Conservation (phyloP, 1,284 basidiomycete species). For the Heterobasidion irregulare region DNA sequence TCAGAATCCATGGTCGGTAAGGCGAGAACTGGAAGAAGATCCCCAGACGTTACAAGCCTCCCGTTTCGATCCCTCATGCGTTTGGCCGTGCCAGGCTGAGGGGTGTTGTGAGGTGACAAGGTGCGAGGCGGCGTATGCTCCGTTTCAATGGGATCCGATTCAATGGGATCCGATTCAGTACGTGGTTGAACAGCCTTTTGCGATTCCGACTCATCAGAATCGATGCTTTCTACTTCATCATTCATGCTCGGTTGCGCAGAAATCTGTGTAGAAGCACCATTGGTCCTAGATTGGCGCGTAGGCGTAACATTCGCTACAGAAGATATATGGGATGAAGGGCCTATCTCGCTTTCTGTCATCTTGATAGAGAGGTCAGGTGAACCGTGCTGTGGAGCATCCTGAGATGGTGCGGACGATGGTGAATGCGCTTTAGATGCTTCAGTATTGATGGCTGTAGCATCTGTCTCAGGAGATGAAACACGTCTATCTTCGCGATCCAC, state of each 20-base stretch:
- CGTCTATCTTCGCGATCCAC: neutral
- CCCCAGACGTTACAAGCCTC: constrained; percentile 13
- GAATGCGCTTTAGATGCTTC: constrained; percentile 1
- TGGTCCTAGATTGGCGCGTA: neutral
- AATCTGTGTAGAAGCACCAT: neutral
- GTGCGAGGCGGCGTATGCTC: constrained; percentile 6
- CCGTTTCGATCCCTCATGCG: constrained; percentile 30
- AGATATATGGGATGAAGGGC: too few species aligned
- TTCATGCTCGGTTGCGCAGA: constrained; percentile 5
- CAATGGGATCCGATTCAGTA: too few species aligned
- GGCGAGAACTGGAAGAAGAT: constrained; percentile 7
- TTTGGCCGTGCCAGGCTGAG: constrained; percentile 21
- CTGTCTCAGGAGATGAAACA: constrained; percentile 5
- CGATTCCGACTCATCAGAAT: constrained; percentile 9
- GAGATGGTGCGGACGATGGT: neutral
- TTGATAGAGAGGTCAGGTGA: too few species aligned
- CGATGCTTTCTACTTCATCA: constrained; percentile 15
- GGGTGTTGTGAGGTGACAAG: constrained; percentile 14
- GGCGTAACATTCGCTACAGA: too few species aligned
- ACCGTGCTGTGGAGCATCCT: too few species aligned
- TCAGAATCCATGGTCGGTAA: neutral
- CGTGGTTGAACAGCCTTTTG: neutral
- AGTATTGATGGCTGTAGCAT: constrained; percentile 5
- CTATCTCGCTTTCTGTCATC: too few species aligned
- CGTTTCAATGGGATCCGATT: constrained; percentile 24